These are phyloP conservation scores for Cylindrotheca closterium DNA, from an alignment of 108 stramenopile species.

Conservation along the genomic window DNA sequence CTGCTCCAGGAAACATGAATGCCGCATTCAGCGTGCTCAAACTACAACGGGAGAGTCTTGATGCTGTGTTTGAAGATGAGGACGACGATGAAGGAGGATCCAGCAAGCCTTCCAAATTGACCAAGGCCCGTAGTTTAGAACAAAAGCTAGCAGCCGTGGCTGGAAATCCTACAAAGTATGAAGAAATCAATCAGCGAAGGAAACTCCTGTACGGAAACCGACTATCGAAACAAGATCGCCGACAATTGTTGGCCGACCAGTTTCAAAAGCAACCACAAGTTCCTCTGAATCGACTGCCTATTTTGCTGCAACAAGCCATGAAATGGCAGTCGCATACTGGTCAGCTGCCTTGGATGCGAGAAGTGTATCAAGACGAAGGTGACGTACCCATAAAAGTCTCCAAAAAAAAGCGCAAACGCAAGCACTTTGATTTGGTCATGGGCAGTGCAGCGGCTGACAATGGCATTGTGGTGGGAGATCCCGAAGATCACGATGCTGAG, in stretches of 20 bases:
- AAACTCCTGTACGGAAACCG: constrained; percentile 16
- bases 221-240: constrained; percentile 45
- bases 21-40: constrained; percentile 27
- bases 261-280: constrained; percentile 55
- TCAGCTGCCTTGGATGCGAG: constrained; percentile 47
- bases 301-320: constrained; percentile 89
- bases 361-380: constrained; percentile 36
- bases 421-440: constrained; percentile 73
- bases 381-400: constrained; percentile 12
- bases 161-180: constrained; percentile 33
- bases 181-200: constrained; percentile 2
- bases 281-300: constrained; percentile 67
- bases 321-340: constrained; percentile 87
- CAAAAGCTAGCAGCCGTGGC: constrained; percentile 64
- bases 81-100: constrained; percentile 18
- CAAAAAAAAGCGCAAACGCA: constrained; percentile 35
- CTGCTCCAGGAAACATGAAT: not conserved
- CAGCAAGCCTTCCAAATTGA: constrained; percentile 14
- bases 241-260: constrained; percentile 62
- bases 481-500: constrained; percentile 22
- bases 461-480: constrained; percentile 18
- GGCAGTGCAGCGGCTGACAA: constrained; percentile 51
- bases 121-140: constrained; percentile 47
- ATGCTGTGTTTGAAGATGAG: constrained; percentile 15
- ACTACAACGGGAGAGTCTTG: constrained; percentile 24